Conservation (phyloP, 139 green algal species). For the Eudorina sp. region DNA sequence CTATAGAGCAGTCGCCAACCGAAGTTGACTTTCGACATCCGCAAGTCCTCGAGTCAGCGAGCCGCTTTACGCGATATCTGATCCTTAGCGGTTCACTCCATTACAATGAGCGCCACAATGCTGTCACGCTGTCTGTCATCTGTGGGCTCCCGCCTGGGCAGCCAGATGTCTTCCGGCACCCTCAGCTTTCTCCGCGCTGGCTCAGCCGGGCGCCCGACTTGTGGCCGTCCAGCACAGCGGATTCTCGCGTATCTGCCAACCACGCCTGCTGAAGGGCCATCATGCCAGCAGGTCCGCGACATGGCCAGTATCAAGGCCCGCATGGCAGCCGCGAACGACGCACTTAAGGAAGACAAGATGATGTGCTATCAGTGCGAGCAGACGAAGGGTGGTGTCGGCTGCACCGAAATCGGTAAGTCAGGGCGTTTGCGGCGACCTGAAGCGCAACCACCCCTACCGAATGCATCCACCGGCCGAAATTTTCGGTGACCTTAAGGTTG, state of each 20-base stretch:
- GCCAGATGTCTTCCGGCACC: neutral
- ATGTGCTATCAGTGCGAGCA: slow-evolving; percentile 74
- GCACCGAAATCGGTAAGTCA: slow-evolving; percentile 62
- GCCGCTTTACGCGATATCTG: too few relatives aligned
- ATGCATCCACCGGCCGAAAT: too few relatives aligned
- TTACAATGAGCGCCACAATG: too few relatives aligned
- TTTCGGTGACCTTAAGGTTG: too few relatives aligned
- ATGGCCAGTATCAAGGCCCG: neutral
- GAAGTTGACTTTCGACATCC: too few relatives aligned
- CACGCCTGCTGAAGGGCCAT: neutral
- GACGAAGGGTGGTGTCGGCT: slow-evolving; percentile 72
- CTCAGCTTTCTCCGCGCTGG: neutral
- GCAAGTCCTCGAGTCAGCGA: too few relatives aligned
- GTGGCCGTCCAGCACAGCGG: neutral
- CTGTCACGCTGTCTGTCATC: neutral
- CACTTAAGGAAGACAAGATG: slow-evolving; percentile 30
- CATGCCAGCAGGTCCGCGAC: slow-evolving; percentile 23
- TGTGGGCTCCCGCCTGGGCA: neutral
- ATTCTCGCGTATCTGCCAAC: neutral
- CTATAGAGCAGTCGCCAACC: too few relatives aligned
- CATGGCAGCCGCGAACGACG: slow-evolving; percentile 18
- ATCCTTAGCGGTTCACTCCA: too few relatives aligned
- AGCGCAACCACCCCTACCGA: too few relatives aligned
- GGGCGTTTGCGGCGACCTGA: too few relatives aligned
- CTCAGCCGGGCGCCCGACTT: neutral